Percentiles rank a stretch among this genome's conserved stretches.
Evolutionary conservation across 257 asterid species (phyloP).

Genomic region (Handroanthus guayacan): DNA sequence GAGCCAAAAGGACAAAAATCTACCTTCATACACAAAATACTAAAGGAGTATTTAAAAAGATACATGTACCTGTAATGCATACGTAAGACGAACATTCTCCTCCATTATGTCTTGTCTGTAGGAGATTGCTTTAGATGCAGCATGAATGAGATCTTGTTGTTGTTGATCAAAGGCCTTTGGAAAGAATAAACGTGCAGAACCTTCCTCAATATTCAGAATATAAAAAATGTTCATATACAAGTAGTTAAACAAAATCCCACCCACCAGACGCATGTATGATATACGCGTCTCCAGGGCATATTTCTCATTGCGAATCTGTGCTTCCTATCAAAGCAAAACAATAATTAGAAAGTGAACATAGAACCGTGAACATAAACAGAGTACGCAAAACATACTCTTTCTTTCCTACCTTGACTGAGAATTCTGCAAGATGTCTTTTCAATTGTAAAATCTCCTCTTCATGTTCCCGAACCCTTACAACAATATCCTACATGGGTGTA

Average conservation of each 20-base stretch:
- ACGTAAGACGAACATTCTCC: slow-evolving; percentile 95
- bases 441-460: slow-evolving; percentile 88
- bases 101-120: slow-evolving; percentile 97
- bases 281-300: slow-evolving; percentile 89
- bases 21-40: slow-evolving; percentile 20
- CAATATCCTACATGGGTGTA: slow-evolving; percentile 60
- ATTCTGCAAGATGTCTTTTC: slow-evolving; percentile 82
- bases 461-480: slow-evolving; percentile 72
- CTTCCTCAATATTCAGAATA: slow-evolving; percentile 36
- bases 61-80: slow-evolving; percentile 83
- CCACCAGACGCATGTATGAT: slow-evolving; percentile 95
- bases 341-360: slow-evolving; percentile 30
- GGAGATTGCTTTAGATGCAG: slow-evolving; percentile 97
- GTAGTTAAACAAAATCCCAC: slow-evolving; percentile 39
- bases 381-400: slow-evolving; percentile 27
- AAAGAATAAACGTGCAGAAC: slow-evolving; percentile 31
- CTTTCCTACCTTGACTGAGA: slow-evolving; percentile 66
- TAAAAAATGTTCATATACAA: slow-evolving; percentile 26
- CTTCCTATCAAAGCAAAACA: slow-evolving; percentile 64
- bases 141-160: slow-evolving; percentile 97
- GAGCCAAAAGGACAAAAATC: slow-evolving; percentile 34
- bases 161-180: slow-evolving; percentile 96
- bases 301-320: slow-evolving; percentile 85
- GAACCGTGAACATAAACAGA: slow-evolving; percentile 19
- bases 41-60: background rate